Base-by-base conservation (phyloP, 371 early-diverging fungal genomes). In the Haplosporangium sp. region DNA sequence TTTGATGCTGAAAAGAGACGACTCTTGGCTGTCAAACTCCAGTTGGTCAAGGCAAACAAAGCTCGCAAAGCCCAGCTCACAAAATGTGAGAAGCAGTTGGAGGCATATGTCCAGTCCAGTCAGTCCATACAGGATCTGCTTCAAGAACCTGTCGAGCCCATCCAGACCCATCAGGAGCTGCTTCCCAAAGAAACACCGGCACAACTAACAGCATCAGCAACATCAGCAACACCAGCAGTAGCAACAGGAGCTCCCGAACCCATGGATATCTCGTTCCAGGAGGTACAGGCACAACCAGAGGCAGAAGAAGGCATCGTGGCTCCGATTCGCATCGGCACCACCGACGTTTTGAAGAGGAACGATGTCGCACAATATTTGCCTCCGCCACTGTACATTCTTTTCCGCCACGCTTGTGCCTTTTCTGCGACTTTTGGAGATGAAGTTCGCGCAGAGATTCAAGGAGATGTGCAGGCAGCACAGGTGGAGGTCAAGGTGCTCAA, bases 1-100 rank as follows among this genome's bases (percentile, higher is more conserved):
- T 72, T 54, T 29, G 80, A 79, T 62, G 73, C 73, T 1, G 80
- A 79, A 41, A 79, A 79, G 59, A 68, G 69, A 20, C 64, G 73
- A 37, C 65, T 79, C 36, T 40, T 79, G 45, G 57, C 64, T 1
- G 65, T 77, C 55, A 77, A 77, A 43, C 61, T 72, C 9, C 64
- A 68, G 13, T 41, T 77, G 37, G 53, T 53, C 9, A 73, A 73
- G 51, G 65, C 73, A 40, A 79, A 73, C 73, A 79, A 79, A 59
- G 40, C 65, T 13, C 59, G 72, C 6, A 77, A 64, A 36, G 61
- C 68, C 2, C 72, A 68, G 20, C 54, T 77, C 53, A 64, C 42
- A 63, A 77, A 62, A 54, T 40, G 55, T 36, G 79, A 77, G 55
- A 64, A 67, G 18, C 79, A 77, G 21, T 48, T 77, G 20, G 79